Evolutionary conservation across 495 filamentous ascomycete species (phyloP).

Genomic region (Antarctomyces pellizariae): DNA sequence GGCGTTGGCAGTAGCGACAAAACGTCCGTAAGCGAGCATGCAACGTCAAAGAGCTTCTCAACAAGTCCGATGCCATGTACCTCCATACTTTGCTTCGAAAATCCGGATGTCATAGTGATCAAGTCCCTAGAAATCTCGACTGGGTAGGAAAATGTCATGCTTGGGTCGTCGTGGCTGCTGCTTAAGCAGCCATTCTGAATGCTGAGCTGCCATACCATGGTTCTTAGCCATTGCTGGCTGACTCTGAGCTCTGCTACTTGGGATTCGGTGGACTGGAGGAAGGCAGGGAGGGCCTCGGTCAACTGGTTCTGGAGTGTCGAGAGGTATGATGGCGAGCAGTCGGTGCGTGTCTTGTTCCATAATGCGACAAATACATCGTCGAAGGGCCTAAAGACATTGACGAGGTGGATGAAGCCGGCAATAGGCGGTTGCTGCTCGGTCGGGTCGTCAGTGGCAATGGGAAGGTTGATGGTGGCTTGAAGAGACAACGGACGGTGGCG

Average conservation of each 20-base stretch:
- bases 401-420: slow-evolving; percentile 38
- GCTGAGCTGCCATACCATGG: slow-evolving; percentile 51
- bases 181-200: slow-evolving; percentile 22
- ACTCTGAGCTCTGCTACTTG: slow-evolving; percentile 46
- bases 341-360: slow-evolving; percentile 45
- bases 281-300: slow-evolving; percentile 33
- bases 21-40: slow-evolving; percentile 49
- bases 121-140: slow-evolving; percentile 48
- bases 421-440: slow-evolving; percentile 26
- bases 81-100: slow-evolving; percentile 42
- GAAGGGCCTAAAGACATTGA: slow-evolving; percentile 46
- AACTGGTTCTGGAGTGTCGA: slow-evolving; percentile 39
- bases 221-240: slow-evolving; percentile 70
- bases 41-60: slow-evolving; percentile 56
- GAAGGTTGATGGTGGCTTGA: slow-evolving; percentile 35
- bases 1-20: slow-evolving; percentile 39
- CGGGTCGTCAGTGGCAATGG: slow-evolving; percentile 38
- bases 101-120: slow-evolving; percentile 37
- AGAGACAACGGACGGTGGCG: slow-evolving; percentile 37
- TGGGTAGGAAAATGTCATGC: slow-evolving; percentile 45
- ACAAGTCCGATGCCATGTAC: slow-evolving; percentile 50
- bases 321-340: slow-evolving; percentile 34
- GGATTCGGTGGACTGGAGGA: slow-evolving; percentile 37
- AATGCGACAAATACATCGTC: slow-evolving; percentile 43
- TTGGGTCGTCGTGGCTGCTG: slow-evolving; percentile 23